Conservation (phyloP, 148 eudicot genomes). For the Persicaria tinctoria region DNA sequence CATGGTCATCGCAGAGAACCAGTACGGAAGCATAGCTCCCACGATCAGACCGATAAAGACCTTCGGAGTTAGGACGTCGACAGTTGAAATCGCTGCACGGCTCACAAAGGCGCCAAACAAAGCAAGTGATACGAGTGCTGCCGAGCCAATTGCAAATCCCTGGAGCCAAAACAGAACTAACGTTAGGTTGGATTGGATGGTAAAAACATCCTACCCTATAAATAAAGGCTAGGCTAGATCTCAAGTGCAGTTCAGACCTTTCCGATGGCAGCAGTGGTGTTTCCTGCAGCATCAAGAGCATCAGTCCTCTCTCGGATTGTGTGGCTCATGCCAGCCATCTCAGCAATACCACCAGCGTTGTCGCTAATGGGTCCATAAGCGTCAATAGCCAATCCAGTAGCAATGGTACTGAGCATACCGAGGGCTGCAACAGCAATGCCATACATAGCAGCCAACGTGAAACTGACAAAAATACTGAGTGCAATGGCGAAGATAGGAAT, state of each 20-base stretch:
- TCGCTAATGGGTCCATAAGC: constrained; percentile 97
- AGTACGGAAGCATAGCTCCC: constrained; percentile 98
- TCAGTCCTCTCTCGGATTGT: constrained; percentile 84
- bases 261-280: constrained; percentile 93
- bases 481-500: constrained; percentile 91
- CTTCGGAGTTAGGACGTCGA: constrained; percentile 75
- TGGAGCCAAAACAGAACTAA: constrained; percentile 16
- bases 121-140: constrained; percentile 89
- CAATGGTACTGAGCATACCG: constrained; percentile 90
- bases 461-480: constrained; percentile 70
- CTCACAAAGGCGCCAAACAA: constrained; percentile 89
- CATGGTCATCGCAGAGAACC: constrained; percentile 99
- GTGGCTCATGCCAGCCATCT: constrained; percentile 98
- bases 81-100: constrained; percentile 63
- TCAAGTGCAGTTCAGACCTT: constrained; percentile 35
- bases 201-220: too few species aligned
- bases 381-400: constrained; percentile 90
- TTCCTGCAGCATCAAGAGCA: constrained; percentile 97
- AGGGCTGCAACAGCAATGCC: constrained; percentile 92
- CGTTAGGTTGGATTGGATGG: background rate
- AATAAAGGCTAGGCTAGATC: background rate
- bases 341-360: constrained; percentile 96
- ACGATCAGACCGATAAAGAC: constrained; percentile 85
- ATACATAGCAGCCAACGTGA: constrained; percentile 87
- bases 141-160: constrained; percentile 95